These are phyloP conservation scores for Climacium dendroides DNA, from an alignment of 225 moss, liverwort and hornwort genomes.

Conservation along the genomic window DNA sequence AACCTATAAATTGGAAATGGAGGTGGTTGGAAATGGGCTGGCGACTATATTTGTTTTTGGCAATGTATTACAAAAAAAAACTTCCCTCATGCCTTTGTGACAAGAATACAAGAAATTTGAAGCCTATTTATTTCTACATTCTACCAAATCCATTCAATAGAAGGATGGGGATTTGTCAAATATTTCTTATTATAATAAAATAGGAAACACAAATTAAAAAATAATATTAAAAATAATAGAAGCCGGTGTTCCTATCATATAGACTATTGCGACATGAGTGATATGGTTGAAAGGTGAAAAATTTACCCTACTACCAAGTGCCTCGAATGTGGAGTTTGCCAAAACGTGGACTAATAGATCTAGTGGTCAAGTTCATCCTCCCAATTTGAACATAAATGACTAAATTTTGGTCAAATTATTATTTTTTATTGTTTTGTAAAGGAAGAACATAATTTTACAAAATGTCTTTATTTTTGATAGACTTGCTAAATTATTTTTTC, in stretches of 20 bases:
- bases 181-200: fast-evolving
- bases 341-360: fast-evolving
- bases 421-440: neutral
- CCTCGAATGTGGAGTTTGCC: neutral
- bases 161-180: fast-evolving
- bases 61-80: no score
- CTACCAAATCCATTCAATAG: neutral
- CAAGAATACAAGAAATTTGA: neutral
- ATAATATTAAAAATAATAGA: neutral
- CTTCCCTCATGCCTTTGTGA: fast-evolving
- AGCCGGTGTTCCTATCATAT: fast-evolving
- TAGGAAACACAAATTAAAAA: neutral
- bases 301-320: neutral
- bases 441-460: neutral
- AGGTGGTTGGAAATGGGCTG: no score
- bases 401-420: neutral
- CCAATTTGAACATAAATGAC: neutral
- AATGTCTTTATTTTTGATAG: no score
- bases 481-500: neutral
- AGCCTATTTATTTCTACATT: neutral
- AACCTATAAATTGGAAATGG: no score
- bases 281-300: neutral
- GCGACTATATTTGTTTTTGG: no score
- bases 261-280: no score
- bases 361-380: neutral